phyloP scores from a whole-genome alignment of 2,329 filamentous ascomycete species.

The Cladosporium sp. region DNA sequence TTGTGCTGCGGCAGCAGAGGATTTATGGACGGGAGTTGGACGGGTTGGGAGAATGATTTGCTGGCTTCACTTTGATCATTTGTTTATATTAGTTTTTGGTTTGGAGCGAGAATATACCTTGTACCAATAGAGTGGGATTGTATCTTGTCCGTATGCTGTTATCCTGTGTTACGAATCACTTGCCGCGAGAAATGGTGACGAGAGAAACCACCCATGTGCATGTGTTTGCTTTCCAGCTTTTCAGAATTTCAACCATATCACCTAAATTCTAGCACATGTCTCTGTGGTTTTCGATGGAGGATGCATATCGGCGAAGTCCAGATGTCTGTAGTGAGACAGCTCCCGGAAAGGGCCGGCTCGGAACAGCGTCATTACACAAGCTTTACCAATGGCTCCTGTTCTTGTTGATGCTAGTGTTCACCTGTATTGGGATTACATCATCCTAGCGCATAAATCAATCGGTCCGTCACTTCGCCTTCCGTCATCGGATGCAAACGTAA shows the following conservation, averaged over 20 bases:
- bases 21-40: conserved; percentile 19
- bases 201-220: too few relatives aligned
- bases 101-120: background rate
- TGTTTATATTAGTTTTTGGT: background rate
- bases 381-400: background rate
- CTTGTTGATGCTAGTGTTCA: background rate
- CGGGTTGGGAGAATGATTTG: background rate
- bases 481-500: background rate
- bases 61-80: too few relatives aligned
- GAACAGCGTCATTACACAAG: conserved; percentile 3
- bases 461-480: background rate
- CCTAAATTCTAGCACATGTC: too few relatives aligned
- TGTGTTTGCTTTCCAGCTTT: too few relatives aligned
- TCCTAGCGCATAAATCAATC: conserved; percentile 9
- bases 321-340: background rate
- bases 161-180: too few relatives aligned
- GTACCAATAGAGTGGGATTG: conserved; percentile 2
- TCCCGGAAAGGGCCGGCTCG: background rate
- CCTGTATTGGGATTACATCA: background rate
- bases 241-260: too few relatives aligned
- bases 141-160: too few relatives aligned
- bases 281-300: background rate
- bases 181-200: too few relatives aligned
- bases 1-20: conserved; percentile 14
- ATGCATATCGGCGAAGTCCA: background rate